These are phyloP conservation scores for Sanghuangporus weigelae DNA, from an alignment of 1,284 basidiomycete genomes.

Conservation along the genomic window DNA sequence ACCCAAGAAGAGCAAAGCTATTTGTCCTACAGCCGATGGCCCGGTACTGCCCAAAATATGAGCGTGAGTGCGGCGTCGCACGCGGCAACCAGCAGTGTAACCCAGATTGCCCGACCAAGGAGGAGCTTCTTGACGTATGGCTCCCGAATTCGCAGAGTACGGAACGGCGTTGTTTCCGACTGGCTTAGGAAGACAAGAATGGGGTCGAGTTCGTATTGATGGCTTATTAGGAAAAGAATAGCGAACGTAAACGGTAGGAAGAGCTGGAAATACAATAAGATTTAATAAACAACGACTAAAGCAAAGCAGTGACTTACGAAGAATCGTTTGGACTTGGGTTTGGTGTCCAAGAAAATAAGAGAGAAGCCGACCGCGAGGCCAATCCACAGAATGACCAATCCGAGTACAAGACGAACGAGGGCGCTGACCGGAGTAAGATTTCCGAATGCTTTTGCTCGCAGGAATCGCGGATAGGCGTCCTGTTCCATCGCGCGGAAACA, in stretches of 20 bases:
- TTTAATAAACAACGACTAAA: neutral
- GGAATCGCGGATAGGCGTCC: conserved; percentile 95
- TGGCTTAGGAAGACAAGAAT: conserved; percentile 81
- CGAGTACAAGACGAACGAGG: conserved; percentile 78
- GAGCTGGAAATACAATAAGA: conserved; percentile 48
- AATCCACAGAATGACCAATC: conserved; percentile 88
- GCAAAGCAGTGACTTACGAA: conserved; percentile 65
- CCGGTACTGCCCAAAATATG: conserved; percentile 90
- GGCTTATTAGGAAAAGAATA: conserved; percentile 83
- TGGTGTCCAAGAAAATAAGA: conserved; percentile 89
- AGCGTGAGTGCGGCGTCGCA: conserved; percentile 76
- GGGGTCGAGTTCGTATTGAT: conserved; percentile 96
- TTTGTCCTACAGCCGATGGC: conserved; percentile 60
- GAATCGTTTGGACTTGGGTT: conserved; percentile 85
- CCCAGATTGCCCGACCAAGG: conserved; percentile 83
- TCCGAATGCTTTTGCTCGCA: conserved; percentile 94
- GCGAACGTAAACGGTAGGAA: conserved; percentile 94
- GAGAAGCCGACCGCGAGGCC: conserved; percentile 87
- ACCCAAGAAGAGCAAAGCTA: neutral
- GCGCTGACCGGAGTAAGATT: conserved; percentile 91
- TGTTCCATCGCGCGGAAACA: conserved; percentile 97
- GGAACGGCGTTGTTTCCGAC: conserved; percentile 90
- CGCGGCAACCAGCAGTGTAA: conserved; percentile 63
- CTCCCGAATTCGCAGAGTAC: conserved; percentile 84
- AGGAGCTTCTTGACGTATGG: conserved; percentile 89